These are phyloP conservation scores for Trichoderma koningii DNA, from an alignment of 2,329 filamentous ascomycete species.

Conservation along the genomic window DNA sequence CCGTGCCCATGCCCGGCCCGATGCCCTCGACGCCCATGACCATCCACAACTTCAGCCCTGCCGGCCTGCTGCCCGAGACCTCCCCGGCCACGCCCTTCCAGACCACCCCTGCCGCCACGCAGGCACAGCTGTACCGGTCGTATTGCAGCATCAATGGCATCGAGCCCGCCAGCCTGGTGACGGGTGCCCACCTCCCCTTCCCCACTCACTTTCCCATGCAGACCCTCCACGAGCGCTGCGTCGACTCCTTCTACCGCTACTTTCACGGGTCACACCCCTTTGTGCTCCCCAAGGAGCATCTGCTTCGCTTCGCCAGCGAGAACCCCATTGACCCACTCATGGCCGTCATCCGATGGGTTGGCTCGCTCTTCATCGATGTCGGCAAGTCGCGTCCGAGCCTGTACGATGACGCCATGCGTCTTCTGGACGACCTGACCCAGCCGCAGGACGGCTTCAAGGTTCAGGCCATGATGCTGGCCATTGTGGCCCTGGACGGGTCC, in stretches of 20 bases:
- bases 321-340: constrained; percentile 52
- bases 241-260: constrained; percentile 60
- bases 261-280: constrained; percentile 62
- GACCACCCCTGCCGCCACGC: constrained; percentile 28
- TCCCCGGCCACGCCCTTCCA: constrained; percentile 32
- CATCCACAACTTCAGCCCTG: constrained; percentile 25
- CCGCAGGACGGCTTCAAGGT: constrained; percentile 64
- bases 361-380: constrained; percentile 57
- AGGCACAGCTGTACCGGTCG: constrained; percentile 47
- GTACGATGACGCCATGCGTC: constrained; percentile 59
- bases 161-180: constrained; percentile 31
- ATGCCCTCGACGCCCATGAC: constrained; percentile 16
- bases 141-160: constrained; percentile 35
- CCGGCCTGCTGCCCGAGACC: constrained; percentile 24
- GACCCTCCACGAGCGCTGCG: constrained; percentile 53
- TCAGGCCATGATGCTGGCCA: constrained; percentile 75
- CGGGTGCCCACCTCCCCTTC: constrained; percentile 25
- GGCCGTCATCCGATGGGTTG: constrained; percentile 58
- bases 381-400: constrained; percentile 51
- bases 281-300: constrained; percentile 54
- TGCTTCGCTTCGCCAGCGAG: constrained; percentile 53
- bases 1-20: constrained; percentile 12
- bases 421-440: constrained; percentile 50
- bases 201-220: constrained; percentile 33
- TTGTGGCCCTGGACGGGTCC: constrained; percentile 76